Base-by-base conservation (phyloP, 2,329 filamentous ascomycete species). In the Clonostachys solani region DNA sequence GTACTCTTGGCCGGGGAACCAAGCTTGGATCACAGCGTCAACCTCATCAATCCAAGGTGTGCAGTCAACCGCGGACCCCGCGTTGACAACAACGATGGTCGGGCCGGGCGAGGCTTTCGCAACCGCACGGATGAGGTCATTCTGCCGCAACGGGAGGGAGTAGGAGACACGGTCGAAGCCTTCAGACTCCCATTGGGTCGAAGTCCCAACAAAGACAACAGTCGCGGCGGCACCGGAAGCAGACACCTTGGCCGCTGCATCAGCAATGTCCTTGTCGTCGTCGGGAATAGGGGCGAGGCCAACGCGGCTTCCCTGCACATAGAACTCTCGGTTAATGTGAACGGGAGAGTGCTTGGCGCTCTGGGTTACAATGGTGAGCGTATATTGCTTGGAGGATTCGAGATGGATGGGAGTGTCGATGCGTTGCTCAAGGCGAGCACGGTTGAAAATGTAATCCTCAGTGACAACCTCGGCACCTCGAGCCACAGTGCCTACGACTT, bases 121-220 rank as follows among this genome's bases (percentile, higher is more conserved):
- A 1, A 86, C 75, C 2, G 73, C 72, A 7, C 67, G 62, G 49
- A 86, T 77, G 38, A 89, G 64, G 3, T 71, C 67, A 47, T 88
- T 82, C 23, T 29, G 23, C 23, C 23, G 23, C 44, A 52, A 45
- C 75, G 85, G 87, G 1, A 87, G 65, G 9, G 83, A 84, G 40
- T 89, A 71, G 56, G 87, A 86, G 58, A 85, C 86, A 45, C 84
- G 80, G 57, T 89, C 86, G 47, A 83, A 83, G 43, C 72, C 69
- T 81, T 88, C 64, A 0, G 60, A 62, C 38, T 66, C 64, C 54
- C 60, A 59, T 12, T 63, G 55, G 2, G 58, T 73, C 50, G 85
- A 84, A 29, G 86, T 69, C 3, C 84, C 84, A 3, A 80, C 78
- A 33, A 62, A 61, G 0, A 60, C 55, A 49, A 84, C 68, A 17